phyloP scores from a whole-genome alignment of 2,329 filamentous ascomycete species.

The Torrubiellomyces zombiae region DNA sequence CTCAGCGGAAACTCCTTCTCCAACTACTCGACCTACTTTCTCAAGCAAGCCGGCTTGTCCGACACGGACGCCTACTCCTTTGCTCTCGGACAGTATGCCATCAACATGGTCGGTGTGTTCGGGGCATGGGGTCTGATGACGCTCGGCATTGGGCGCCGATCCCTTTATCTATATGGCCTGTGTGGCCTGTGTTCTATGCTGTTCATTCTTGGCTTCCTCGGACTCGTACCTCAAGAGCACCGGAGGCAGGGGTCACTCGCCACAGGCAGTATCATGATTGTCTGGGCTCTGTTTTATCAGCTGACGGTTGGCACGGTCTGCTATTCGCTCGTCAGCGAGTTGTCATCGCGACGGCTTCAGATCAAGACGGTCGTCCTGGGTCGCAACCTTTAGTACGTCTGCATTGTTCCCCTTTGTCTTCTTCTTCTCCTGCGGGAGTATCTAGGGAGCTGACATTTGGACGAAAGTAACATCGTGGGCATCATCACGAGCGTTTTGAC shows the following conservation, averaged over 20 bases:
- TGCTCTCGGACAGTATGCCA: conserved; percentile 46
- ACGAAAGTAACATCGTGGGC: conserved; percentile 51
- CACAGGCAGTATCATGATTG: conserved; percentile 71
- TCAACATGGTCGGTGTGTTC: conserved; percentile 68
- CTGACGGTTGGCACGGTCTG: conserved; percentile 77
- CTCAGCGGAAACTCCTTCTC: conserved; percentile 47
- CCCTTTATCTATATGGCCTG: conserved; percentile 61
- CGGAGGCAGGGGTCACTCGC: conserved; percentile 49
- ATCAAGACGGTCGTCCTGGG: conserved; percentile 87
- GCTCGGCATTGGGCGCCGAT: conserved; percentile 54
- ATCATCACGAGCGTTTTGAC: conserved; percentile 72
- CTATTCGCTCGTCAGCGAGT: conserved; percentile 74
- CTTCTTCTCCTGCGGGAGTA: not conserved
- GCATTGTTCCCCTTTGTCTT: not conserved
- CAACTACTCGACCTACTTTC: conserved; percentile 49
- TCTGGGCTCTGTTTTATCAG: conserved; percentile 73
- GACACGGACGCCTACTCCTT: conserved; percentile 37
- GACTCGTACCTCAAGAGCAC: conserved; percentile 48
- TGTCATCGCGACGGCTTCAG: conserved; percentile 67
- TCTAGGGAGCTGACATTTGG: not conserved
- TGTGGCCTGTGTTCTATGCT: conserved; percentile 61
- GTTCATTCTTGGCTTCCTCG: conserved; percentile 69
- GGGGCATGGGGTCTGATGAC: conserved; percentile 71
- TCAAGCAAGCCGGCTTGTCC: conserved; percentile 40
- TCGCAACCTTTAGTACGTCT: conserved; percentile 51